Base-by-base conservation (phyloP, 2,329 filamentous ascomycete species). In the Aspergillus cejpii region DNA sequence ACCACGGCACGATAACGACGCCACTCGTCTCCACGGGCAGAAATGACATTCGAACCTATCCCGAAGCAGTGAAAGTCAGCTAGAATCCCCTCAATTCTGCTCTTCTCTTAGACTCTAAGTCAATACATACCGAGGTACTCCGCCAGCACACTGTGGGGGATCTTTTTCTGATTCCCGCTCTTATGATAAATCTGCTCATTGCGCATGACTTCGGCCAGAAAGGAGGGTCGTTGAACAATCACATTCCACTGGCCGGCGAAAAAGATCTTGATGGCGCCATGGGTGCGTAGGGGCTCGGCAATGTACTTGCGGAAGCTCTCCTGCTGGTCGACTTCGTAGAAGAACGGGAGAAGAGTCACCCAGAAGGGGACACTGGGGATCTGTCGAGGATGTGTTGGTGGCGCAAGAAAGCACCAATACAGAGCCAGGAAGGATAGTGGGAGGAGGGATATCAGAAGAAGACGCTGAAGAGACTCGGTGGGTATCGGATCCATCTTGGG, bases 201-300 rank as follows among this genome's bases (percentile, higher is more conserved):
- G 20, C 40, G 47, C n/a, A 57, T 50, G 5, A 57, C 44, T 31
- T 73, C 23, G 5, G 23, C 23, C 23, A 24, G 8, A 4, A 24
- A 5, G 5, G 23, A 4, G 5, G 23, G 23, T 24, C 23, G 23
- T 8, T 24, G 23, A 4, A 24, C 23, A 5, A 24, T 24, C 8
- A 24, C 23, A 24, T 24, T 24, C 23, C 23, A 24, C 23, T 8
- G 23, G 23, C 23, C 64, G 6, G 61, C 70, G 21, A 73, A 73
- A 53, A 70, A 74, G 21, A 74, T 55, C 46, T 73, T 73, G 38
- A 73, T 69, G 3, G 70, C 72, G 3, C 72, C 54, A 40, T 57
- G 49, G n/a, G 23, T 24, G 5, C 8, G 23, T 4, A 24, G 23
- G 4, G 43, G 43, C 4, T 59, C 52, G 28, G 68, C 60, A 34